Percentiles rank a stretch among this genome's conserved stretches.
Evolutionary conservation across 768 basidiomycete genomes (phyloP).

Genomic region (Mrakia hoshinonis): DNA sequence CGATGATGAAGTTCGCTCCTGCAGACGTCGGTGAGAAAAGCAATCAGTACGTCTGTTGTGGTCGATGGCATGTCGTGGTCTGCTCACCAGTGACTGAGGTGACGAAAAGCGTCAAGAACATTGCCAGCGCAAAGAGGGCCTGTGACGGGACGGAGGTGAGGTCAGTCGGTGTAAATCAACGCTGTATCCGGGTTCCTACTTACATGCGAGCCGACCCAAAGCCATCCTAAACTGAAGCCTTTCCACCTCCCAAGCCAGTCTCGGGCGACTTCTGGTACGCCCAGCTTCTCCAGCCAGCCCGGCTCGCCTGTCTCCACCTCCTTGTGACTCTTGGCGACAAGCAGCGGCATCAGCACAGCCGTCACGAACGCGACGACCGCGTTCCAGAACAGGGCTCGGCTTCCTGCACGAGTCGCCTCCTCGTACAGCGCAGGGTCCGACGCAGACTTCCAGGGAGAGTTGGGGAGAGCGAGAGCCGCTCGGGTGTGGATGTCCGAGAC

Average conservation of each 20-base stretch:
- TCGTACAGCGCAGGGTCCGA: conserved; percentile 46
- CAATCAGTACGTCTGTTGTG: conserved; percentile 22
- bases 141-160: neutral
- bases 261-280: neutral
- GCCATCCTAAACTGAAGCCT: conserved; percentile 13
- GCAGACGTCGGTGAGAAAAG: neutral
- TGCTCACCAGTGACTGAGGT: conserved; percentile 3
- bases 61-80: conserved; percentile 1
- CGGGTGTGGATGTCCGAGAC: conserved; percentile 76
- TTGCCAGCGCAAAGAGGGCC: conserved; percentile 58
- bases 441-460: conserved; percentile 28
- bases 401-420: conserved; percentile 72
- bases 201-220: conserved; percentile 47
- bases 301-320: neutral
- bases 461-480: conserved; percentile 18
- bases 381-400: conserved; percentile 71
- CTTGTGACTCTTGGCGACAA: conserved; percentile 39
- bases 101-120: conserved; percentile 75
- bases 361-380: conserved; percentile 58
- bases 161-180: conserved; percentile 32
- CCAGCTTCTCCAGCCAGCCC: conserved; percentile 8
- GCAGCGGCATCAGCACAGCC: conserved; percentile 63
- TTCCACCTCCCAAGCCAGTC: conserved; percentile 29
- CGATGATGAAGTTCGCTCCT: conserved; percentile 66
- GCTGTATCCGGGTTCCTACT: conserved; percentile 36